Evolutionary conservation across 176 grass and related monocot genomes (phyloP), one percentile per base, ranked within the genome.

Genomic region (Aegilops tauschii): DNA sequence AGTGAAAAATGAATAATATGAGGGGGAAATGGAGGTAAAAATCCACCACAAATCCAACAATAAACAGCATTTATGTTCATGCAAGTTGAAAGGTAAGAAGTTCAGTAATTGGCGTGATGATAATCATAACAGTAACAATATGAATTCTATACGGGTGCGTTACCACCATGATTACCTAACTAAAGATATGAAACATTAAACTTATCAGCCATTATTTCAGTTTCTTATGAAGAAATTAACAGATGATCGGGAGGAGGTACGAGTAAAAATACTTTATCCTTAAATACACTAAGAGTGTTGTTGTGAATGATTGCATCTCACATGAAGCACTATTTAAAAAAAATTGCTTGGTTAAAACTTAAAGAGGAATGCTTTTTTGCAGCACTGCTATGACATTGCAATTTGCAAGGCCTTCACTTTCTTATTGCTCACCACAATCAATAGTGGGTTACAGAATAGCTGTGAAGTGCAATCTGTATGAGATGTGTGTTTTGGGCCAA

Each of bases 71-170:
- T 70, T 67, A 40, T 69, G 39, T 80, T 31, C 37, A 84, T 75
- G 80, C 34, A 80, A 36, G 16, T 32, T 83, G 49, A 21, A 58
- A 80, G 39, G 27, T 79, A 79, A 87, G 66, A 78, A 80, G 16
- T 36, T 49, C 42, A 69, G 76, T 11, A 80, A 23, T 47, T 61
- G 35, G 20, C 21, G 78, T n/a, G 44, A 62, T 63, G 49, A 20
- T 71, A 78, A 37, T 61, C 50, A 70, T 30, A 37, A 71, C 23
- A 70, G 18, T 17, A 61, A 27, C 32, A 28, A 28, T 77, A 70
- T 14, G 21, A 35, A 29, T 63, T 42, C 35, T 28, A 44, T 62
- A 76, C 21, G 47, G 5, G 27, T 61, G 27, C 61, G 27, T 65
- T n/a, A 80, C 30, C 23, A 73, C 29, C 54, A 80, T 78, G 63